Evolutionary conservation across 257 asterid genomes (phyloP).

Genomic region (Plantago major): DNA sequence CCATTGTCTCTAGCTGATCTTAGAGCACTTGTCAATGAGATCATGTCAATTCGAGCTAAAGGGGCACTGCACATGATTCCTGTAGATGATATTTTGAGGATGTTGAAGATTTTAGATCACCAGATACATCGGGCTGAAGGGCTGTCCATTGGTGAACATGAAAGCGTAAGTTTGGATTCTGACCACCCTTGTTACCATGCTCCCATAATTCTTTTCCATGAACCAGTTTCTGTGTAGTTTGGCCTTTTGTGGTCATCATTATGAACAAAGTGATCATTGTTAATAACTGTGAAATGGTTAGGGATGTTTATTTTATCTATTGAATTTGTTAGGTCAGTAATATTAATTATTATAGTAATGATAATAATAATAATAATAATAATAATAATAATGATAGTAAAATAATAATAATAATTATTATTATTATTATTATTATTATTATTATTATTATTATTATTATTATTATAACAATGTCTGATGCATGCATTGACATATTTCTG

Average conservation of each 20-base stretch:
- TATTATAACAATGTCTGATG: no score
- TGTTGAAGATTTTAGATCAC: constrained; percentile 72
- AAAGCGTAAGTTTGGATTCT: constrained; percentile 55
- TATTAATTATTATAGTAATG: no score
- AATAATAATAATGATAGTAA: no score
- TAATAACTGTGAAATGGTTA: no score
- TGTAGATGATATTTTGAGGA: constrained; percentile 64
- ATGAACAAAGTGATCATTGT: not conserved
- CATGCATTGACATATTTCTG: no score
- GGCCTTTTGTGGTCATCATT: not conserved
- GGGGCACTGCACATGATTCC: constrained; percentile 68
- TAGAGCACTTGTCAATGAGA: constrained; percentile 65
- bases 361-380: no score
- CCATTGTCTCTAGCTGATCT: constrained; percentile 70
- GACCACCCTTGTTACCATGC: constrained; percentile 13
- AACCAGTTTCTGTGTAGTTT: constrained; percentile 6
- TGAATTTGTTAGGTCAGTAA: no score
- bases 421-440: no score
- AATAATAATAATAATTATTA: no score
- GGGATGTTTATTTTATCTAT: no score
- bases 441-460: no score
- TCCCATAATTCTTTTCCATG: not conserved
- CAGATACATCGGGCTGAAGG: constrained; percentile 99
- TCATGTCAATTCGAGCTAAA: constrained; percentile 68
- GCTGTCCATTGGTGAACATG: constrained; percentile 74